Conservation (phyloP, 140 eudicot genomes). For the Anethum foeniculum region DNA sequence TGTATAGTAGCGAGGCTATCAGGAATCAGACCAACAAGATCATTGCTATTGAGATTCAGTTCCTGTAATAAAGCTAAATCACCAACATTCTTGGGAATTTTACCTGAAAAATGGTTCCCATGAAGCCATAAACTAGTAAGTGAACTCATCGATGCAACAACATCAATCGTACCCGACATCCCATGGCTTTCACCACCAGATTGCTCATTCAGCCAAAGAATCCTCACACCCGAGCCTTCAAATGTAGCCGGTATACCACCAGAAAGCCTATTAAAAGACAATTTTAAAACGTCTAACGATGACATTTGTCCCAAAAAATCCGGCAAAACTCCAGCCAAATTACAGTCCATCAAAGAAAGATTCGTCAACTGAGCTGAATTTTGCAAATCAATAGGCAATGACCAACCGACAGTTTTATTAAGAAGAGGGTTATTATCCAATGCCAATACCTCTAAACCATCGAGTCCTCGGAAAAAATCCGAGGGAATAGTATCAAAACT, state of each 20-base stretch:
- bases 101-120: constrained; percentile 87
- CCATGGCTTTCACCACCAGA: constrained; percentile 28
- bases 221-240: constrained; percentile 43
- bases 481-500: constrained; percentile 56
- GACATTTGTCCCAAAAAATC: constrained; percentile 60
- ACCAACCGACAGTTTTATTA: constrained; percentile 73
- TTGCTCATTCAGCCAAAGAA: constrained; percentile 80
- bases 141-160: constrained; percentile 56
- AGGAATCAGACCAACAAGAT: constrained; percentile 78
- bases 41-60: constrained; percentile 60
- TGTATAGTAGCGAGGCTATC: constrained; percentile 50
- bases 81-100: constrained; percentile 60
- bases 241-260: constrained; percentile 75
- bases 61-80: constrained; percentile 45
- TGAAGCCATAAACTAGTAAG: constrained; percentile 86
- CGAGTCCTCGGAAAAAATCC: constrained; percentile 72
- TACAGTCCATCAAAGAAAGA: constrained; percentile 54
- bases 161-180: constrained; percentile 70
- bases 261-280: constrained; percentile 52
- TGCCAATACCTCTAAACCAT: constrained; percentile 64
- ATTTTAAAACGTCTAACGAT: constrained; percentile 44
- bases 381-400: constrained; percentile 48
- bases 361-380: constrained; percentile 61
- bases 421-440: constrained; percentile 77
- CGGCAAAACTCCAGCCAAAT: constrained; percentile 75